Evolutionary conservation across 768 basidiomycete species (phyloP), one percentile per base, ranked within the genome.

Genomic region (Lactarius trivialis): DNA sequence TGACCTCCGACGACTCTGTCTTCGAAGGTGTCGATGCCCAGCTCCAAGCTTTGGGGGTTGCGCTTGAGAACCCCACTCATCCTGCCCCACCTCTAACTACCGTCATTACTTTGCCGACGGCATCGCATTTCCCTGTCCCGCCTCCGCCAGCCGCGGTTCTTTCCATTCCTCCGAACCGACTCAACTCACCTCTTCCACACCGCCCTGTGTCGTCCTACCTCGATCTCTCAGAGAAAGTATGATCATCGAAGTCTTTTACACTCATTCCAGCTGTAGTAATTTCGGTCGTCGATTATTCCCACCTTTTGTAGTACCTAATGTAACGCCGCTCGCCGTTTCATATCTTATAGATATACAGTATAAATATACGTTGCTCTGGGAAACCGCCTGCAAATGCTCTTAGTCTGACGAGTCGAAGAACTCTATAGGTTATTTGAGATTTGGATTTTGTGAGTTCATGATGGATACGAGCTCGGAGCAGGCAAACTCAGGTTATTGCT

Each of bases 1-100:
- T 64, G 19, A 64, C 63, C 4, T 64, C 63, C 9, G 49, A 34
- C 24, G 6, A n/a, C 24, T 64, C 63, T 37, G 49, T 56, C 54
- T 56, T 60, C 9, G 54, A 51, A 32, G 54, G 37, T 11, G 14
- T 43, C 49, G 24, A 56, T 2, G 54, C n/a, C 9, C 37, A 43
- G 26, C 39, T 21, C n/a, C 55, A 64, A 24, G 32, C 15, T 32
- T 8, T 51, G 0, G 32, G 36, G 8, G 6, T 36, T 24, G 21
- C 8, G 19, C 24, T 30, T 14, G 53, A 50, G 9, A n/a, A 51
- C 32, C 19, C 21, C 24, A 26, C 45, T 41, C n/a, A 30, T 12
- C 15, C 8, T n/a, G 12, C 21, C 5, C 36, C 34, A 41, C 17
- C 11, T 34, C 48, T 21, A 21, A 51, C 21, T 30, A 24, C 17